Base-by-base conservation (phyloP, 768 basidiomycete genomes). In the Phylloporus arenicola region DNA sequence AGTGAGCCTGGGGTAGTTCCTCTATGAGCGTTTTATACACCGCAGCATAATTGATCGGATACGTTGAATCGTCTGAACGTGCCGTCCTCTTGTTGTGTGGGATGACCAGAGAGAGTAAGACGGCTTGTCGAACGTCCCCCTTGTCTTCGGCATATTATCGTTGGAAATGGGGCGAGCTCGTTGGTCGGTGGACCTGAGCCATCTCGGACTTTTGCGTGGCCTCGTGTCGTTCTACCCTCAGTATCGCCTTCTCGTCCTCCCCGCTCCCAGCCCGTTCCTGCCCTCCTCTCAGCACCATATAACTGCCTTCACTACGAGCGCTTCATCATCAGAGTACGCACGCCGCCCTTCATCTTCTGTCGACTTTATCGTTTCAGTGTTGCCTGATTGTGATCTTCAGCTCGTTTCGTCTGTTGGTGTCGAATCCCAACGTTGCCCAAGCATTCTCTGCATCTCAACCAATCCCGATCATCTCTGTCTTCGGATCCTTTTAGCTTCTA, bases 81-180 rank as follows among this genome's bases (percentile, higher is more conserved):
- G 81, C 84, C 3, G 83, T 71, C 1, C 57, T 48, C 9, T 73
- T 64, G 56, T 82, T 73, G 56, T 80, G 69, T 1, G 70, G 63
- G 45, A 88, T 71, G 12, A 67, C n/a, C n/a, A 89, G 56, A 13
- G 78, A 72, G 48, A 85, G 58, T 1, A 73, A 62, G 29, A 88
- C 70, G 0, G 81, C 78, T 53, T 88, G 84, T 22, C 69, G 62
- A 6, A n/a, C n/a, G n/a, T n/a, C n/a, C n/a, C n/a, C n/a, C n/a
- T n/a, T n/a, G n/a, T 65, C 72, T 4, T 77, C 75, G 11, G n/a
- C n/a, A 29, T 25, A 27, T 35, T 35, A 8, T 27, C 25, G 35
- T 68, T 65, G 3, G 61, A 53, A 7, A 83, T 61, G 5, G 65
- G 19, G 69, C 51, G 37, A 83, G 70, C 33, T 81, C 73, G 49